Conservation (phyloP, 2,329 filamentous ascomycete species). For the Trichophyton rubrum region DNA sequence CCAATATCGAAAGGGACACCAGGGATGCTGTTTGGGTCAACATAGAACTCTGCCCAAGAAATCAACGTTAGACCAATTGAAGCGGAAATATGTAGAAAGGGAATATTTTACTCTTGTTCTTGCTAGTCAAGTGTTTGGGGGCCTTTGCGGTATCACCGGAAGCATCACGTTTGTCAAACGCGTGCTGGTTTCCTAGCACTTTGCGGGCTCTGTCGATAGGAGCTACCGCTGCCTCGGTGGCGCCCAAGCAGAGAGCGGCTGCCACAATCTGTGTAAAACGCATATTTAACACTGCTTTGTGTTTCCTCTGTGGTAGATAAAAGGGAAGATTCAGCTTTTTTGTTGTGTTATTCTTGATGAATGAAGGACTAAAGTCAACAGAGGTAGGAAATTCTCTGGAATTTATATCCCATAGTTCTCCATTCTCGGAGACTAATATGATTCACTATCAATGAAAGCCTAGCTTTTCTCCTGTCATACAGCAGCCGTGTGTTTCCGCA, state of each 20-base stretch:
- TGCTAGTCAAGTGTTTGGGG: neutral
- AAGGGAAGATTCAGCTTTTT: neutral
- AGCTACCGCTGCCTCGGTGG: neutral
- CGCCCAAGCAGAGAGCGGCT: neutral
- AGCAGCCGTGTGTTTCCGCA: neutral
- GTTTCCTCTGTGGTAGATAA: neutral
- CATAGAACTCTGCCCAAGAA: conserved; percentile 42
- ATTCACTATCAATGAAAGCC: neutral
- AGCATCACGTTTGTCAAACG: neutral
- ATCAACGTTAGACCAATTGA: neutral
- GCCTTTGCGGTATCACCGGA: neutral
- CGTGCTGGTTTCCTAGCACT: neutral
- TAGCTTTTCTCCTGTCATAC: neutral
- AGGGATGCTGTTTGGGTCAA: conserved; percentile 53
- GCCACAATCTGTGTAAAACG: neutral
- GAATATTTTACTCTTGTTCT: neutral
- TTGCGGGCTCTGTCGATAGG: neutral
- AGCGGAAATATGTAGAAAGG: neutral
- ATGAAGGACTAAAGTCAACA: neutral
- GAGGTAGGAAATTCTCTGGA: neutral
- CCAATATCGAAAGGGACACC: conserved; percentile 57
- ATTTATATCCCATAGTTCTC: neutral
- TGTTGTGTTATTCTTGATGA: neutral
- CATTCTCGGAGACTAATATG: neutral
- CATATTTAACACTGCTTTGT: neutral